Conservation (phyloP, 2,329 filamentous ascomycete species). For the Knufia petricola region DNA sequence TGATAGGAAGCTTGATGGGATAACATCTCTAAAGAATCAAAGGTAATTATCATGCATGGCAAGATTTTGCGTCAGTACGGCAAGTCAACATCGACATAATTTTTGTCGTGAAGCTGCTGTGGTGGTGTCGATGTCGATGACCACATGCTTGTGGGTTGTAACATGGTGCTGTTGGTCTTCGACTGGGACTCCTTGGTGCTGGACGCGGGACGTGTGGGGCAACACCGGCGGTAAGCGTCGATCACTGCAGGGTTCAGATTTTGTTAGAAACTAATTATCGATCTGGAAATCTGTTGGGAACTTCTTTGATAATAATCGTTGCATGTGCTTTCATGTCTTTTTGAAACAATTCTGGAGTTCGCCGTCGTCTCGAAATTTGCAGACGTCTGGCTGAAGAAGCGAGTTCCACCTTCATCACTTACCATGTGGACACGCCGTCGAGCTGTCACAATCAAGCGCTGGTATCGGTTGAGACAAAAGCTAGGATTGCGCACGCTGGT, state of each 20-base stretch:
- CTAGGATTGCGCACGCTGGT: background rate
- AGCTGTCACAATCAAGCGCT: background rate
- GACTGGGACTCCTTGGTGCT: too few relatives aligned
- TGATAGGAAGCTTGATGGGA: too few relatives aligned
- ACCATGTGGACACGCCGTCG: background rate
- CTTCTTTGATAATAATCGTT: background rate
- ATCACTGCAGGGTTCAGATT: background rate
- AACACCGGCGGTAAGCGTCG: background rate
- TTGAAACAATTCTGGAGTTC: background rate
- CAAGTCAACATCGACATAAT: too few relatives aligned
- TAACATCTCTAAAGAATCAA: too few relatives aligned
- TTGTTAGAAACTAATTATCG: background rate
- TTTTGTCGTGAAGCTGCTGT: too few relatives aligned
- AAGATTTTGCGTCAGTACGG: background rate
- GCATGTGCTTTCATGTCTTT: constrained; percentile 1
- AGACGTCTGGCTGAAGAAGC: background rate
- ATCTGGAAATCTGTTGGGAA: background rate
- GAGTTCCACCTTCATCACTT: background rate
- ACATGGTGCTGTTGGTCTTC: background rate
- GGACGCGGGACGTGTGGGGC: too few relatives aligned
- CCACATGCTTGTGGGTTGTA: background rate
- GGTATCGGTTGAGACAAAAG: background rate
- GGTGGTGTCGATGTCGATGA: too few relatives aligned
- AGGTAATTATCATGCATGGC: background rate
- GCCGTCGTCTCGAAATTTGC: background rate